phyloP scores from a whole-genome alignment of 228 moss, liverwort and hornwort species.

The Sphagnum magellanicum region DNA sequence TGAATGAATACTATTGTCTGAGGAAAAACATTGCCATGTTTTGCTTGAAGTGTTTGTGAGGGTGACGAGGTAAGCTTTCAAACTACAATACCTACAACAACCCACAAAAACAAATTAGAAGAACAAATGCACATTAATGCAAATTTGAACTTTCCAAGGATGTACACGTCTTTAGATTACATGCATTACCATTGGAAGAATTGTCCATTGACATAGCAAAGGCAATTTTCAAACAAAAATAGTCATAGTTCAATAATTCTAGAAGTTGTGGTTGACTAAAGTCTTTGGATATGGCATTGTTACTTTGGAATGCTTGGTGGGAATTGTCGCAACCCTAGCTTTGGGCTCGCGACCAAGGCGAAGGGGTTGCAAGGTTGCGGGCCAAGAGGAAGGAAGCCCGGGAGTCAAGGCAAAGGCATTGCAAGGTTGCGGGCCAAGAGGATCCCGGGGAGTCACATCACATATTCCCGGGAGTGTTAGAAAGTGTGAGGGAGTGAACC shows the following conservation, averaged over 20 bases:
- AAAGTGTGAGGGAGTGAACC: too few relatives aligned
- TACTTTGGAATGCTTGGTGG: neutral
- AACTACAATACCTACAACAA: neutral
- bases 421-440: too few relatives aligned
- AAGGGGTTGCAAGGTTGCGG: too few relatives aligned
- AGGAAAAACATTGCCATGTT: neutral
- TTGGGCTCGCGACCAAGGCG: too few relatives aligned
- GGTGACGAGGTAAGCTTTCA: neutral
- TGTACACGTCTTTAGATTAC: neutral
- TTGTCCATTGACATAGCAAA: neutral
- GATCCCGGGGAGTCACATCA: too few relatives aligned
- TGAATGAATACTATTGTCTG: neutral
- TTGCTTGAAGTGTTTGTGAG: neutral
- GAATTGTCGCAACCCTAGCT: too few relatives aligned
- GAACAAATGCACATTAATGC: neutral
- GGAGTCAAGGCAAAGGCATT: too few relatives aligned
- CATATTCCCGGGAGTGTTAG: too few relatives aligned
- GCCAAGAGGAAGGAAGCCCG: too few relatives aligned
- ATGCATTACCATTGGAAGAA: conserved; percentile 8
- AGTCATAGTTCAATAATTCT: neutral
- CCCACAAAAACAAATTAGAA: neutral
- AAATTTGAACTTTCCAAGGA: neutral
- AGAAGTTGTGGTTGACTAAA: neutral
- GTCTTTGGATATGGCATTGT: conserved; percentile 8
- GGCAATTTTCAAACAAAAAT: conserved; percentile 3